Evolutionary conservation across 192 early-diverging fungal genomes (phyloP), one percentile per base, ranked within the genome.

Genomic region (Entomortierella lignicola): DNA sequence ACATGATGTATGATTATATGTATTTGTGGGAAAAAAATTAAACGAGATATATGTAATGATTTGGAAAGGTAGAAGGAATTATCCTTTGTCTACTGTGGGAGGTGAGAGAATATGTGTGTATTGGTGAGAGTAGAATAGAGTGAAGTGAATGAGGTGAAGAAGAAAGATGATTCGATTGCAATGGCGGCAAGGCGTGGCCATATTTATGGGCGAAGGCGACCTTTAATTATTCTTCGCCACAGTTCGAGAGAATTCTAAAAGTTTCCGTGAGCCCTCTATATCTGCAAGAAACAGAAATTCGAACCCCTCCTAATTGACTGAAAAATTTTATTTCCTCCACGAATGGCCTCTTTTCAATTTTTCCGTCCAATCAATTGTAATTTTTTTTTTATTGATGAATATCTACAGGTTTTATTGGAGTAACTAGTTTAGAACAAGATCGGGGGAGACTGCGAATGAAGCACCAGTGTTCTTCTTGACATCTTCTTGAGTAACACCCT

Each of bases 381-480:
- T n/a, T n/a, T n/a, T n/a, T n/a, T n/a, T n/a, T n/a, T 37, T 59
- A 8, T 41, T 18, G 8, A 39, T 34, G 34, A 18, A 20, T 42
- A 37, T 37, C 2, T 44, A 44, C 31, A n/a, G 13, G 31, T 27
- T 51, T 25, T 21, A 27, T 54, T 42, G 6, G 39, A 66, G 29
- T 13, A 4, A 41, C 42, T 66, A 77, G 61, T 77, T 77, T 30
- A 65, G 75, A 48, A 79, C 58, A 1, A 79, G 68, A 27, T 79
- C 57, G 13, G 75, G 75, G 7, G 75, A 58, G 52, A 92, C 81
- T 48, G 87, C 85, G 74, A 91, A 93, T 27, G 69, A 63, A 50
- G 86, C 86, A n/a, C 80, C 92, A 11, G 92, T 93, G n/a, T 71
- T 82, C 43, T 82, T 81, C 73, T 80, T 84, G 55, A 93, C 89